Evolutionary conservation across 345 rosid species (phyloP), one percentile per base, ranked within the genome.

Genomic region (Salix arbutifolia): DNA sequence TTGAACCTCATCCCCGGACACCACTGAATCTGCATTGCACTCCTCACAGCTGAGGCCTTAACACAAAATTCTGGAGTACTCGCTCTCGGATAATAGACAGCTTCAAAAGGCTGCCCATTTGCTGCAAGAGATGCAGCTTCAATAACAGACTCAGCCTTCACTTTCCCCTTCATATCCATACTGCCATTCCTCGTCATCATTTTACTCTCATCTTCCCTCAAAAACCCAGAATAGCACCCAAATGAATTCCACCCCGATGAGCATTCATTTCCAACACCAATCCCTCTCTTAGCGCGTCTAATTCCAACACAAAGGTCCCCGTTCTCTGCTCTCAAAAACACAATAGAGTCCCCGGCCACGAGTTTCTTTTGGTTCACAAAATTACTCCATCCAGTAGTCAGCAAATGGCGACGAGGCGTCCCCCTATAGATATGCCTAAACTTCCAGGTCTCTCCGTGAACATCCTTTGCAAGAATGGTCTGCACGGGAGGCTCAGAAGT

Each of bases 331-430:
- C 97, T 89, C 78, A 91, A 78, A 78, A 95, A 95, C 46, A 95
- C 97, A 35, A 93, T 91, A 0, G 99, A 93, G 82, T 95, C 99
- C 40, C 99, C 99, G 0, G 98, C 99, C 42, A 93, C 92, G 64
- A 95, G 98, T 85, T 93, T 95, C 93, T 95, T 95, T 86, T 93
- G 97, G 77, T 91, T 95, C 78, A 95, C 99, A 77, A 95, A 95
- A 78, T 89, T 95, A 82, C 99, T 93, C 99, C 99, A 95, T 14
- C 99, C 99, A 2, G 99, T 95, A 2, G 99, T 95, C 83, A 95
- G 80, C 71, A 95, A 92, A 81, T 95, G 99, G 1, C 99, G 90
- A 17, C 99, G 89, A 14, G 99, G 99, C 0, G 99, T 95, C 16
- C 99, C 98, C 65, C 99, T 89, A 48, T 91, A 95, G 2, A 95